phyloP scores from a whole-genome alignment of 1,284 basidiomycete species.

The Wolfiporia cocos region DNA sequence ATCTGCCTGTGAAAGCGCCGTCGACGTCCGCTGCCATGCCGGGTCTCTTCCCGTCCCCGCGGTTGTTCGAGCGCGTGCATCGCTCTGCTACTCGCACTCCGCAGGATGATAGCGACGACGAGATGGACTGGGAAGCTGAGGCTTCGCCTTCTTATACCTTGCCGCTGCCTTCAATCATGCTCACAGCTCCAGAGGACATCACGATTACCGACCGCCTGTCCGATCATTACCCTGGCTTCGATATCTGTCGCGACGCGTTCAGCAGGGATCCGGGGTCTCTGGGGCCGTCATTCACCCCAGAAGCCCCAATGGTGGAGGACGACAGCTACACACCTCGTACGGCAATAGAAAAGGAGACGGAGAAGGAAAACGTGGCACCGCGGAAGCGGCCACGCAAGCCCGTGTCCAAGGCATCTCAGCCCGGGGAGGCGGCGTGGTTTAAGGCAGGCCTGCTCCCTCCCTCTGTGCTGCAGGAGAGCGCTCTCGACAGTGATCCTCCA shows the following conservation, averaged over 20 bases:
- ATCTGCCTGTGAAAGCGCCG: neutral
- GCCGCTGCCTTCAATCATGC: neutral
- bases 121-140: neutral
- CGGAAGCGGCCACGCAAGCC: constrained; percentile 11
- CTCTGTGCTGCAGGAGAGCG: neutral
- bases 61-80: neutral
- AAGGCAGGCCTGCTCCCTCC: constrained; percentile 15
- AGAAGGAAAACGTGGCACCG: constrained; percentile 50
- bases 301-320: too few species aligned
- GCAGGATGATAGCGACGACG: neutral
- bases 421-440: constrained; percentile 12
- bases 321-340: constrained; percentile 10
- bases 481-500: too few species aligned
- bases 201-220: constrained; percentile 49
- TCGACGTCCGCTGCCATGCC: neutral
- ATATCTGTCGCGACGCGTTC: constrained; percentile 50
- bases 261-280: constrained; percentile 22
- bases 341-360: constrained; percentile 27
- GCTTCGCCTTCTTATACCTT: neutral
- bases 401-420: constrained; percentile 2
- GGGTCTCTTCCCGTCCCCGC: neutral
- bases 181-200: constrained; percentile 34
- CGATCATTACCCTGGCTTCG: constrained; percentile 69
- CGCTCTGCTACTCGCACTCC: neutral
- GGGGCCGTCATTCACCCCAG: too few species aligned